Conservation (phyloP, 441 rosid species). For the Jatropha multifida region DNA sequence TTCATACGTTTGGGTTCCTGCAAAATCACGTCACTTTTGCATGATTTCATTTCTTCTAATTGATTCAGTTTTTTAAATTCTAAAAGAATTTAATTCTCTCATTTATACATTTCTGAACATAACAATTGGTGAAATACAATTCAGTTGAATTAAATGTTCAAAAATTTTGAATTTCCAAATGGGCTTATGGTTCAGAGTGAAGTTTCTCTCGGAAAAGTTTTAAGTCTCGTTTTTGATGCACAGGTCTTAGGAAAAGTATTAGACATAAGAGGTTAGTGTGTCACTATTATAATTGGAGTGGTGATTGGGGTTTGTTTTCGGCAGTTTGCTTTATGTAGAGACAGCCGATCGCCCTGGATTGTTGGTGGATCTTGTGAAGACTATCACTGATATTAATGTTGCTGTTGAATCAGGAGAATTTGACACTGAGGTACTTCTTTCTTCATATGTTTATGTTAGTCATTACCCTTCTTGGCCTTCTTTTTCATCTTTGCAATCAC, state of each 20-base stretch:
- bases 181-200: neutral
- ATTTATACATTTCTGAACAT: no score
- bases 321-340: constrained; percentile 90
- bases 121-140: no score
- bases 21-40: no score
- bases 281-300: neutral
- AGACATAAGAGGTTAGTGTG: neutral
- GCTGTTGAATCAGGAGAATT: constrained; percentile 95
- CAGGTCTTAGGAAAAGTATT: neutral
- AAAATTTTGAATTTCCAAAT: no score
- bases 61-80: no score
- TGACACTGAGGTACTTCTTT: constrained; percentile 77
- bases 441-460: neutral
- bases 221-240: neutral
- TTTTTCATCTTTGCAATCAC: neutral
- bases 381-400: constrained; percentile 65
- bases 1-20: no score
- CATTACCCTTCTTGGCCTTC: neutral
- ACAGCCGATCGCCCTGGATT: constrained; percentile 93
- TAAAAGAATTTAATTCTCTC: no score
- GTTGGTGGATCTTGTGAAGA: constrained; percentile 85
- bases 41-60: no score
- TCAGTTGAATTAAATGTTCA: no score
- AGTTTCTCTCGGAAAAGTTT: neutral
- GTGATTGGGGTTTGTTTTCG: neutral